Base-by-base conservation (phyloP, 352 stramenopile genomes). In the Globisporangium paddicum region DNA sequence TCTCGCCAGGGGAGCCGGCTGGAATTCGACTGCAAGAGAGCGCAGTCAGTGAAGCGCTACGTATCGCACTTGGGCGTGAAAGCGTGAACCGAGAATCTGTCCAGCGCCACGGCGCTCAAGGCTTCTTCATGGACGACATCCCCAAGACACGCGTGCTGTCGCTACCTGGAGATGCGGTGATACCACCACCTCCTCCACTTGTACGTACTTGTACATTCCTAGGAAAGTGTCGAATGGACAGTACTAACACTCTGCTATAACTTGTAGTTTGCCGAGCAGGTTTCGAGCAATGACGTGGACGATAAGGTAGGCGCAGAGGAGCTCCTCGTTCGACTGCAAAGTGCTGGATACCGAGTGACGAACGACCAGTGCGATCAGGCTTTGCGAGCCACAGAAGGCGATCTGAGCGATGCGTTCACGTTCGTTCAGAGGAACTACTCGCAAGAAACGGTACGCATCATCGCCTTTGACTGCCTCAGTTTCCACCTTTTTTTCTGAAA, bases 31-130 rank as follows among this genome's bases (percentile, higher is more conserved):
- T 55, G 1, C 77, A 77, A 23, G 81, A 92, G 62, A 61, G 64
- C 1, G 62, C 68, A 0, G 62, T 75, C n/a, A 73, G 68, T 8
- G 85, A 88, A 21, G 81, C 75, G 47, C 62, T 95, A 54, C 74
- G 86, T 19, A 92, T 95, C 37, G 81, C 77, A 5, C 70, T 95
- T 19, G 84, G 82, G 7, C 75, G 81, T 8, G 86, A 87, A 42
- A 93, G 81, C 35, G 62, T 93, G 19, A 77, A 79, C 21, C 72
- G 83, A n/a, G 81, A 87, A 45, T 72, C 57, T 8, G 59, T 55
- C 3, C 69, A 72, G 28, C 78, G 82, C 18, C 63, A 64, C n/a
- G 19, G 37, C 6, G 58, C 53, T 2, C 62, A 54, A 18, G 55
- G 30, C 7, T 66, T 73, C 2, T 50, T 60, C 9, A 32, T n/a